Base-by-base conservation (phyloP, 441 rosid species). In the Adansonia rubrostipa region DNA sequence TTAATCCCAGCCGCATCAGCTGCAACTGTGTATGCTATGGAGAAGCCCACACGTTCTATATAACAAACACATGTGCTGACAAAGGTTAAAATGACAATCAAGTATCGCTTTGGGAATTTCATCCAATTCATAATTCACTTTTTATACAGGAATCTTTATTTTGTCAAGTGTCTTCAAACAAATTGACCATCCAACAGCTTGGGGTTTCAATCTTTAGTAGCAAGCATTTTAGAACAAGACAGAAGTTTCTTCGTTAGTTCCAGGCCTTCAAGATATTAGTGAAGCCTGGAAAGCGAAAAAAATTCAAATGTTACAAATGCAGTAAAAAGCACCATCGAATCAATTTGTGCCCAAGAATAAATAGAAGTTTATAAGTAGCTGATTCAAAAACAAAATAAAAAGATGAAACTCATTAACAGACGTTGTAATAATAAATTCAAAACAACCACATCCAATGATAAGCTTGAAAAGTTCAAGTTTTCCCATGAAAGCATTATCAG, bases 41-140 rank as follows among this genome's bases (percentile, higher is more conserved):
- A 95, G 87, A 93, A 95, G 69, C 99, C 98, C 54, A 95, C 97
- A 67, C 99, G 96, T 81, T 95, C 99, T 45, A 95, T 84, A 78
- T 95, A 95, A 84, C 99, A 93, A 50, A 95, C 96, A 20, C 89
- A 89, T 7, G 99, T 91, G 86, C 96, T 81, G 61, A 92, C 85
- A 81, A 95, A 93, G 53, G 95, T 95, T 80, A 95, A 86, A 82
- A 92, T 82, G 82, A 95, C 96, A 73, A 93, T 93, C 78, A 87
- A 78, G 80, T 92, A 89, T 20, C 98, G 92, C 82, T 83, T 90
- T 36, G 98, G 99, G 78, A 95, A 85, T 61, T 84, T 89, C 79
- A 84, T 81, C 81, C 78, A 54, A 76, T 53, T 85, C 92, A 91
- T 91, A 14, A 67, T 83, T 86, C 75, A 69, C 40, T 36, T 81